Conservation (phyloP, 108 stramenopile species). For the Nannochloropsis oceanica region DNA sequence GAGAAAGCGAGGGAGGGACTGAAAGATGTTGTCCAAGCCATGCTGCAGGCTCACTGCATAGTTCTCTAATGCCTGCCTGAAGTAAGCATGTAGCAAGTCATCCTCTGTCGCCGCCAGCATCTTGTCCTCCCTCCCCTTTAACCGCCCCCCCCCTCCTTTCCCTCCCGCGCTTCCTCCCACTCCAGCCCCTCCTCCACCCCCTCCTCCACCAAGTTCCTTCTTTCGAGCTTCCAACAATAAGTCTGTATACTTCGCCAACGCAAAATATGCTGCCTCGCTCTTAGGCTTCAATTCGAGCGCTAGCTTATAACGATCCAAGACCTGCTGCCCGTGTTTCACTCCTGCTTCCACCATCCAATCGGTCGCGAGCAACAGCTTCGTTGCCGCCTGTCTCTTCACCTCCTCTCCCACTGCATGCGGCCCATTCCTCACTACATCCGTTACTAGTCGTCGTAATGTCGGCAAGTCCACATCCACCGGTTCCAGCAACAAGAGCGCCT, state of each 20-base stretch:
- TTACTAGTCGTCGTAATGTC: conserved; percentile 11
- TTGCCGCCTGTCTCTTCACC: conserved; percentile 17
- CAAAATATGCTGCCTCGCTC: conserved; percentile 27
- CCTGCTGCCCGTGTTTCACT: conserved; percentile 31
- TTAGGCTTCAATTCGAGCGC: conserved; percentile 24
- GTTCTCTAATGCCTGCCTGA: conserved; percentile 25
- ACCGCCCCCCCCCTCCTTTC: neutral
- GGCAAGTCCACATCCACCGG: conserved; percentile 25
- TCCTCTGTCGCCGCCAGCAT: neutral
- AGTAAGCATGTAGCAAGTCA: conserved; percentile 16
- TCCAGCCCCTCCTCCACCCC: neutral
- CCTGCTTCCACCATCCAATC: conserved; percentile 35
- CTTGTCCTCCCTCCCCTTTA: conserved; percentile 11
- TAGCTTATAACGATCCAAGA: conserved; percentile 30
- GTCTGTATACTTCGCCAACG: conserved; percentile 27
- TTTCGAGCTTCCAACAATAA: conserved; percentile 26
- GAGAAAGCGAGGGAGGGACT: conserved; percentile 31
- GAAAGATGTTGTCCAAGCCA: conserved; percentile 30
- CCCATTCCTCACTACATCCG: neutral
- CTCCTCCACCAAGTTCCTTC: neutral
- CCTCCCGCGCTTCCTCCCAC: neutral
- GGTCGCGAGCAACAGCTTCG: conserved; percentile 27
- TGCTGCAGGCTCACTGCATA: conserved; percentile 24
- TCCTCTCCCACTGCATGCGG: neutral
- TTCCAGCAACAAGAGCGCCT: conserved; percentile 24